These are phyloP conservation scores for Chrysoporthe deuterocubensis DNA, from an alignment of 2,329 filamentous ascomycete species.

Conservation along the genomic window DNA sequence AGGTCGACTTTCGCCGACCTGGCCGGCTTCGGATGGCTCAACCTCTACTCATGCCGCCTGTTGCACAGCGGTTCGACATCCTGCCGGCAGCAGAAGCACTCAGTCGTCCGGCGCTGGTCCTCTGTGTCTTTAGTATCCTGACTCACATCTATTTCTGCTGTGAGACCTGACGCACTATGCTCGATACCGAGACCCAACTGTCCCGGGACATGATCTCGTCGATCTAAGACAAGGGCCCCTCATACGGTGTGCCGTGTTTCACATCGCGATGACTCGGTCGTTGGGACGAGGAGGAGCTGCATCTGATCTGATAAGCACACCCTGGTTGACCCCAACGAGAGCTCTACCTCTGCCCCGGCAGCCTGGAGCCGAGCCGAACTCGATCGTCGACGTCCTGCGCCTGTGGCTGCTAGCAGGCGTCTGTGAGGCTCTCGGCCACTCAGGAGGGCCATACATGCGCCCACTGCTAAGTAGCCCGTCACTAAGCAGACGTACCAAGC, in stretches of 20 bases:
- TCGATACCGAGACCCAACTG: neutral
- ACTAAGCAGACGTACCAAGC: neutral
- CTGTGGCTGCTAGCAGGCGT: neutral
- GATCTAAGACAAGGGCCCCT: constrained; percentile 9
- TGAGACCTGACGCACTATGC: neutral
- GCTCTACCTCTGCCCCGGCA: neutral
- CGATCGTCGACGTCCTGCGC: neutral
- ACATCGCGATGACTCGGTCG: neutral
- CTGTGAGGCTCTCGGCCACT: neutral
- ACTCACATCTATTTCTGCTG: neutral
- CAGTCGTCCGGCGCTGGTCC: neutral
- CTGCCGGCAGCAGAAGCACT: neutral
- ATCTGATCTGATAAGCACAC: neutral
- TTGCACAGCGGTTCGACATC: neutral
- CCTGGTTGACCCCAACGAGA: neutral
- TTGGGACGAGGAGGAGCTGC: too few species aligned
- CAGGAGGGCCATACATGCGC: neutral
- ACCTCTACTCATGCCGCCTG: neutral
- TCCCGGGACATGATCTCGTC: neutral
- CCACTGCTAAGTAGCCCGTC: neutral
- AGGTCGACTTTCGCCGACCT: neutral
- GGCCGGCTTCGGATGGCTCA: constrained; percentile 4
- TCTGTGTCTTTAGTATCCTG: neutral
- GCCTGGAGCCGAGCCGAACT: constrained; percentile 6
- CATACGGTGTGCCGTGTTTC: constrained; percentile 8